Evolutionary conservation across 192 early-diverging fungal genomes (phyloP).

Genomic region (Coemansia sp.): DNA sequence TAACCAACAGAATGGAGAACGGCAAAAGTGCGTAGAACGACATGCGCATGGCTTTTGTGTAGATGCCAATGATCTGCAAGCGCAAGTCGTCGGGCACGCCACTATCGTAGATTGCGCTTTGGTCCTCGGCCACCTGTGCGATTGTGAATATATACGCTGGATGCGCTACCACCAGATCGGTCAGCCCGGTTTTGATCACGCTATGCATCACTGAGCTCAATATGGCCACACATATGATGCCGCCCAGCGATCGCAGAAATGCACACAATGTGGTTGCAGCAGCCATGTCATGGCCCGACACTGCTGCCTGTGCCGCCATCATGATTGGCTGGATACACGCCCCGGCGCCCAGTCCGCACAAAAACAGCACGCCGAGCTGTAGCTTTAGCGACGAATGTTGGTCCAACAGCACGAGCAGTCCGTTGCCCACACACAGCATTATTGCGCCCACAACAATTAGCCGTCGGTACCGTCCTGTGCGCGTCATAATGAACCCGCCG

Average conservation of each 20-base stretch:
- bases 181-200: conserved; percentile 39
- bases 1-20: conserved; percentile 33
- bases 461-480: conserved; percentile 60
- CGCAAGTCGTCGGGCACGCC: conserved; percentile 41
- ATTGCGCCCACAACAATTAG: conserved; percentile 65
- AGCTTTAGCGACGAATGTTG: conserved; percentile 48
- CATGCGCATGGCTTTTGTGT: conserved; percentile 53
- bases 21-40: conserved; percentile 60
- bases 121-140: conserved; percentile 54
- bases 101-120: conserved; percentile 40
- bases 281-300: conserved; percentile 66
- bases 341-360: conserved; percentile 77
- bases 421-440: conserved; percentile 62
- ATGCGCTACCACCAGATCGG: conserved; percentile 34
- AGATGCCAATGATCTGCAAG: conserved; percentile 40
- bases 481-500: conserved; percentile 63
- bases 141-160: conserved; percentile 39
- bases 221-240: conserved; percentile 45
- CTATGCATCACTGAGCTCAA: conserved; percentile 51
- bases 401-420: conserved; percentile 65
- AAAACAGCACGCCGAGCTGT: conserved; percentile 64
- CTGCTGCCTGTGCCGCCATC: conserved; percentile 71
- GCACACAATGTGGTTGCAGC: conserved; percentile 68
- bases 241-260: conserved; percentile 58
- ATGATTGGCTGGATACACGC: conserved; percentile 71